Evolutionary conservation across 2,329 filamentous ascomycete species (phyloP).

Genomic region (Hypoxylon sp.): DNA sequence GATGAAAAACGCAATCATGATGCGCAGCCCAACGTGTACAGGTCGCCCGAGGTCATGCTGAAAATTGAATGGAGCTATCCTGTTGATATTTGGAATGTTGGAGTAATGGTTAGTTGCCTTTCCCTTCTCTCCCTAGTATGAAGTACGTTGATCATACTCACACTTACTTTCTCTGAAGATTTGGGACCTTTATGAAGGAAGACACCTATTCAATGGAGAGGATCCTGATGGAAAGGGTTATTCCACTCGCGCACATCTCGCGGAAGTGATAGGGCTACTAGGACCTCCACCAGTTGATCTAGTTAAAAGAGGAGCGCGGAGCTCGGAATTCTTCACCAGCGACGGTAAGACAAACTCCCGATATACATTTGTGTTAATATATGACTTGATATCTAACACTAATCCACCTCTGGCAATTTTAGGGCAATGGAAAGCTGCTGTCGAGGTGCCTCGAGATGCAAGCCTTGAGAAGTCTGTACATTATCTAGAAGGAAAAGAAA

Average conservation of each 20-base stretch:
- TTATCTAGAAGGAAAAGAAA: conserved; percentile 54
- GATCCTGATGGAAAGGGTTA: conserved; percentile 53
- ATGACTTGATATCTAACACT: conserved; percentile 16
- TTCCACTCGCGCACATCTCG: conserved; percentile 62
- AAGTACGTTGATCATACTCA: neutral
- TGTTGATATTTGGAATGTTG: conserved; percentile 68
- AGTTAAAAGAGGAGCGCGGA: conserved; percentile 53
- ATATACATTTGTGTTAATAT: neutral
- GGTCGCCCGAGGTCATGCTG: conserved; percentile 64
- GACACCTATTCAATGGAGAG: conserved; percentile 59
- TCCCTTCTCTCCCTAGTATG: neutral
- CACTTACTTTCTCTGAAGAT: conserved; percentile 55
- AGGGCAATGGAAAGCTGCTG: conserved; percentile 51
- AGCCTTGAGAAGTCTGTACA: conserved; percentile 58
- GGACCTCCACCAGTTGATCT: conserved; percentile 59
- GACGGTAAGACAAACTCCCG: conserved; percentile 50
- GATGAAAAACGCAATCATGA: conserved; percentile 55
- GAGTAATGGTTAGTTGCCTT: conserved; percentile 62
- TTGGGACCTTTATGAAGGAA: conserved; percentile 66
- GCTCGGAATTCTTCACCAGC: conserved; percentile 58
- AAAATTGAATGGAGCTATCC: conserved; percentile 61
- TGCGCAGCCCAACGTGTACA: conserved; percentile 60
- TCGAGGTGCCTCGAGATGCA: conserved; percentile 43
- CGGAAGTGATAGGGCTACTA: conserved; percentile 64
- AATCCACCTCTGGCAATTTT: neutral